Evolutionary conservation across 1,284 basidiomycete genomes (phyloP).

Genomic region (Malassezia cuniculi): DNA sequence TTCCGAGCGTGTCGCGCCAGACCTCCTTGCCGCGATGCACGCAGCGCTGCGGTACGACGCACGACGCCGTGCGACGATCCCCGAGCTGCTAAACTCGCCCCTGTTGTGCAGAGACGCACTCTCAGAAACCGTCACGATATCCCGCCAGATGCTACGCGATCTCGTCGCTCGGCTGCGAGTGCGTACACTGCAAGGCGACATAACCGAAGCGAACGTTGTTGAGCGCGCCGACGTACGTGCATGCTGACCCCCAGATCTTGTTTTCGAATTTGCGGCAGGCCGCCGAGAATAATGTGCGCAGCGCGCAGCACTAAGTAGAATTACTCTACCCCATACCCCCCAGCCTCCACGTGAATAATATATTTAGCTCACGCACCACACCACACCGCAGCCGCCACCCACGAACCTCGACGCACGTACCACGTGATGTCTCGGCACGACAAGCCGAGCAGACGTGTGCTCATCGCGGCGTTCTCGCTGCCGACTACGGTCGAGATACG

Average conservation of each 20-base stretch:
- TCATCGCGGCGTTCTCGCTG: conserved; percentile 38
- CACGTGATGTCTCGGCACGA: no score
- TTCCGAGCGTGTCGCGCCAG: conserved; percentile 52
- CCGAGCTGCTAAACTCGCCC: conserved; percentile 51
- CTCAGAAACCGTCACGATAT: conserved; percentile 22
- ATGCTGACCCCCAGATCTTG: conserved; percentile 1
- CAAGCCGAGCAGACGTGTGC: no score
- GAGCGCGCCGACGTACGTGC: conserved; percentile 23
- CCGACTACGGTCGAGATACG: conserved; percentile 30
- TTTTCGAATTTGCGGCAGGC: conserved; percentile 5
- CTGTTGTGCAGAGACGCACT: conserved; percentile 20
- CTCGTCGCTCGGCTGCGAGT: conserved; percentile 25
- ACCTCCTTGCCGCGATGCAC: conserved; percentile 61
- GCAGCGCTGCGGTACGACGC: conserved; percentile 61
- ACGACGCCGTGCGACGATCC: conserved; percentile 69
- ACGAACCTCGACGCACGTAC: no score
- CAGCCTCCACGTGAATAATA: no score
- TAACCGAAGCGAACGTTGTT: conserved; percentile 30
- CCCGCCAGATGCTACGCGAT: conserved; percentile 20
- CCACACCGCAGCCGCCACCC: no score
- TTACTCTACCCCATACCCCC: no score
- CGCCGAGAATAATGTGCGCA: no score
- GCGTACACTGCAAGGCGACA: conserved; percentile 24
- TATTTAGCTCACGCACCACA: no score
- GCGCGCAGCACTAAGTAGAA: no score